phyloP scores from a whole-genome alignment of 2,329 filamentous ascomycete genomes.

The Trichothecium roseum region DNA sequence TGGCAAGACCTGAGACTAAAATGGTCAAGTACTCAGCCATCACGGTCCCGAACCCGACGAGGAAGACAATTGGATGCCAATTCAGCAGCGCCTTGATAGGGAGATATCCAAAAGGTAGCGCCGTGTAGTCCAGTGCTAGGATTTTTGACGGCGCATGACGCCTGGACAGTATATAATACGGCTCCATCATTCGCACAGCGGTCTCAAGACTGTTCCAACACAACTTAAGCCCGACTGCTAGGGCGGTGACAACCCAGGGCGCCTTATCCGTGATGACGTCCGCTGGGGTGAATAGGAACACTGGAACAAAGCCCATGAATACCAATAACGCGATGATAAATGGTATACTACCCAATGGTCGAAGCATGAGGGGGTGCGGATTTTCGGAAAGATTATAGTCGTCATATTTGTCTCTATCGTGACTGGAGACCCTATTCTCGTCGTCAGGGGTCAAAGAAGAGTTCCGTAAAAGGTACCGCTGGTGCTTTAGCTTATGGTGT shows the following conservation, averaged over 20 bases:
- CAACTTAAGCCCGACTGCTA: slow-evolving; percentile 58
- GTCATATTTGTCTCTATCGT: slow-evolving; percentile 35
- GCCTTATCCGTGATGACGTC: slow-evolving; percentile 47
- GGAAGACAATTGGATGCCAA: slow-evolving; percentile 52
- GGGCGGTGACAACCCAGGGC: slow-evolving; percentile 54
- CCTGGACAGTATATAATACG: slow-evolving; percentile 59
- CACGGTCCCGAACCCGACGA: slow-evolving; percentile 61
- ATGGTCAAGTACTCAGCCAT: slow-evolving; percentile 66
- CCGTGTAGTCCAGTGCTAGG: slow-evolving; percentile 63
- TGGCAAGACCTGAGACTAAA: slow-evolving; percentile 54
- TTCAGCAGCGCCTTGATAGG: slow-evolving; percentile 53
- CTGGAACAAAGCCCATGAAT: slow-evolving; percentile 47
- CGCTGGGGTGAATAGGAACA: slow-evolving; percentile 49
- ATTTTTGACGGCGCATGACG: slow-evolving; percentile 56
- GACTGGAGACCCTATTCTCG: slow-evolving; percentile 28
- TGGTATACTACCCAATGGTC: slow-evolving; percentile 45
- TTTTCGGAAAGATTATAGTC: slow-evolving; percentile 43
- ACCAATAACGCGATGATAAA: slow-evolving; percentile 48
- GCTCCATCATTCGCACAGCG: slow-evolving; percentile 62
- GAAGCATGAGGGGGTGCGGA: slow-evolving; percentile 60
- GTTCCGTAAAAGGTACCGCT: slow-evolving; percentile 60
- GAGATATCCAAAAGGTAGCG: slow-evolving; percentile 57
- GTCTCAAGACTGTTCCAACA: slow-evolving; percentile 60
- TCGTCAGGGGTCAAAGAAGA: slow-evolving; percentile 59
- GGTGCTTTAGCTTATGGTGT: slow-evolving; percentile 53